Evolutionary conservation across 2,329 filamentous ascomycete species (phyloP).

Genomic region (Ophiostoma tasmaniense): DNA sequence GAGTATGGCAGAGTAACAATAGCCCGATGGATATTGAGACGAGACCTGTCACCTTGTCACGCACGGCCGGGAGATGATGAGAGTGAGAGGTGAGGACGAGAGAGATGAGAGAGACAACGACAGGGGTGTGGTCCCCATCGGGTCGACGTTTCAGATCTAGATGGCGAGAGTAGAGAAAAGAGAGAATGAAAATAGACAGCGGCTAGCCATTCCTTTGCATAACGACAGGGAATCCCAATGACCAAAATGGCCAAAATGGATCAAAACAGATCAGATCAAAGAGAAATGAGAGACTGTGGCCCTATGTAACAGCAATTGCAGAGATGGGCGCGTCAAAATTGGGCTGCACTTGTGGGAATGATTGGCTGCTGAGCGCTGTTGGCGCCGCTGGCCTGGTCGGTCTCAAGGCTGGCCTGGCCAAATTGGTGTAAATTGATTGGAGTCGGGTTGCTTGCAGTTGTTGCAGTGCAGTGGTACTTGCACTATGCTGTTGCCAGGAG

Average conservation of each 20-base stretch:
- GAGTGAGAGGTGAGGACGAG: neutral
- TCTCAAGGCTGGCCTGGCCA: neutral
- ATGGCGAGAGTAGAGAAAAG: neutral
- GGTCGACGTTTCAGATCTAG: conserved; percentile 16
- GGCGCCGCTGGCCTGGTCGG: neutral
- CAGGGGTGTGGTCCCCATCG: conserved; percentile 6
- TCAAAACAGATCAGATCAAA: neutral
- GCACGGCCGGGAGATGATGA: neutral
- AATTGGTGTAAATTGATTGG: conserved; percentile 11
- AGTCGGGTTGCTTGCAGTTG: neutral
- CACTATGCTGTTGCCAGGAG: neutral
- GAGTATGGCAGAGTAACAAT: too few species aligned
- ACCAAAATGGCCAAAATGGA: too few species aligned
- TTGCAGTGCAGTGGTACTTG: neutral
- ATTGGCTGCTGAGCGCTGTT: neutral
- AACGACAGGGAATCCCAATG: neutral
- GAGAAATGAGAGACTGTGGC: neutral
- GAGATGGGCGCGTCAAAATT: neutral
- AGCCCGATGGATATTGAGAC: neutral
- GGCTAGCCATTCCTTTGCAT: neutral
- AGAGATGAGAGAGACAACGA: neutral
- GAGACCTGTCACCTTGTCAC: conserved; percentile 9
- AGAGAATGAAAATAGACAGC: neutral
- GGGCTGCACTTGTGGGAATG: neutral
- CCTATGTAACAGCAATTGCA: neutral